Percentiles rank a stretch among this genome's conserved stretches.
phyloP scores from a whole-genome alignment of 1,284 basidiomycete species.

The Irpex lacteus region DNA sequence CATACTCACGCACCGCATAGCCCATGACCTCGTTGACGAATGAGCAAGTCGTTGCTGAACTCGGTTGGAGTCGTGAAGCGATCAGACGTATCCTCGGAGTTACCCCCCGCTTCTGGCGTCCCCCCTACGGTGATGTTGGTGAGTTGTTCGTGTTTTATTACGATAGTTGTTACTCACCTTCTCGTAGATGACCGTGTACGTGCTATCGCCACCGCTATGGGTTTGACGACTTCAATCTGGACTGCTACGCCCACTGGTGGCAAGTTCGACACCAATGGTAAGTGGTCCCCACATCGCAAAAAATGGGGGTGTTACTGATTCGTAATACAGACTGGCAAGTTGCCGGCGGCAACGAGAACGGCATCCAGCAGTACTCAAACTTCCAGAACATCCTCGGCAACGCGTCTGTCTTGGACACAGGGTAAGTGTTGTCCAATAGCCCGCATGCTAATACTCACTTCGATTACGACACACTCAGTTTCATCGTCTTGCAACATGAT shows the following conservation, averaged over 20 bases:
- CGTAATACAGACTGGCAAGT: slow-evolving; percentile 73
- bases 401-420: slow-evolving; percentile 53
- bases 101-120: slow-evolving; percentile 68
- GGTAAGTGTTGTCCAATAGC: slow-evolving; percentile 32
- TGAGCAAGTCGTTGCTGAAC: slow-evolving; percentile 87
- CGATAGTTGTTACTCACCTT: neutral
- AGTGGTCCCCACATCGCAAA: slow-evolving; percentile 10
- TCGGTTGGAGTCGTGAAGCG: slow-evolving; percentile 88
- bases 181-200: slow-evolving; percentile 82
- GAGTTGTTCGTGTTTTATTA: slow-evolving; percentile 6
- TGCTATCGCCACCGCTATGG: slow-evolving; percentile 81
- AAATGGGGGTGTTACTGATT: slow-evolving; percentile 18
- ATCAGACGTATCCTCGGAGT: slow-evolving; percentile 79
- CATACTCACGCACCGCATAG: slow-evolving; percentile 35
- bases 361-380: slow-evolving; percentile 48
- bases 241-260: slow-evolving; percentile 54
- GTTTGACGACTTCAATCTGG: slow-evolving; percentile 81
- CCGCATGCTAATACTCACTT: neutral
- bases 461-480: slow-evolving; percentile 45
- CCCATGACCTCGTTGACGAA: slow-evolving; percentile 82
- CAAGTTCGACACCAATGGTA: slow-evolving; percentile 81
- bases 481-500: slow-evolving; percentile 90
- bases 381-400: slow-evolving; percentile 66
- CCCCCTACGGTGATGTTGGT: slow-evolving; percentile 47
- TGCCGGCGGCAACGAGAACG: slow-evolving; percentile 66